These are phyloP conservation scores for Colletotrichum tropicicola DNA, from an alignment of 2,329 filamentous ascomycete genomes.

Conservation along the genomic window DNA sequence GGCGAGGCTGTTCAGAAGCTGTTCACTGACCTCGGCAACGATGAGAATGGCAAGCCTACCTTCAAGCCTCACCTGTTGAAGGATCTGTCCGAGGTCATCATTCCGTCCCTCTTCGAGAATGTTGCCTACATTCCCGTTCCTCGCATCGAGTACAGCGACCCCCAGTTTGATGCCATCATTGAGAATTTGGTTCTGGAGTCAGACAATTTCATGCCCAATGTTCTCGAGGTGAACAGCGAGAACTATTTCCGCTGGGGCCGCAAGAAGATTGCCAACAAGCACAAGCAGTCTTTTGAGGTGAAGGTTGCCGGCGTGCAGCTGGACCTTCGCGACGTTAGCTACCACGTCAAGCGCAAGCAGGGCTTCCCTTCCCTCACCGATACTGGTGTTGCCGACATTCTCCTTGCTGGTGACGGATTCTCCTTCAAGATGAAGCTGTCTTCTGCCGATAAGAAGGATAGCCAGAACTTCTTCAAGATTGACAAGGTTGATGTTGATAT, in stretches of 20 bases:
- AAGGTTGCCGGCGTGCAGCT: slow-evolving; percentile 91
- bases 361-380: slow-evolving; percentile 92
- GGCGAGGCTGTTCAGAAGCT: slow-evolving; percentile 80
- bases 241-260: slow-evolving; percentile 96
- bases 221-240: slow-evolving; percentile 87
- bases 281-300: slow-evolving; percentile 80
- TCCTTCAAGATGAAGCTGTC: slow-evolving; percentile 92
- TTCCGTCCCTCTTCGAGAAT: slow-evolving; percentile 84
- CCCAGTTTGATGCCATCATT: slow-evolving; percentile 84
- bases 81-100: slow-evolving; percentile 86
- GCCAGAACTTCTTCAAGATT: slow-evolving; percentile 91
- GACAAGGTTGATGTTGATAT: slow-evolving; percentile 87
- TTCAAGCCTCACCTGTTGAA: slow-evolving; percentile 96
- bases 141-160: slow-evolving; percentile 91
- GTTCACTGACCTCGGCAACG: slow-evolving; percentile 87
- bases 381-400: slow-evolving; percentile 87
- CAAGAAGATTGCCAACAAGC: slow-evolving; percentile 84
- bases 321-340: slow-evolving; percentile 90
- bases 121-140: slow-evolving; percentile 92
- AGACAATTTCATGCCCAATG: slow-evolving; percentile 95
- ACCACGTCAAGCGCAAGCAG: slow-evolving; percentile 94
- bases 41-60: slow-evolving; percentile 80
- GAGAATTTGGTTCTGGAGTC: slow-evolving; percentile 97
- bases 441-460: slow-evolving; percentile 78
- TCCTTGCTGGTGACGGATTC: slow-evolving; percentile 87